Conservation (phyloP, 1,284 basidiomycete species). For the Omphalotus olearius region DNA sequence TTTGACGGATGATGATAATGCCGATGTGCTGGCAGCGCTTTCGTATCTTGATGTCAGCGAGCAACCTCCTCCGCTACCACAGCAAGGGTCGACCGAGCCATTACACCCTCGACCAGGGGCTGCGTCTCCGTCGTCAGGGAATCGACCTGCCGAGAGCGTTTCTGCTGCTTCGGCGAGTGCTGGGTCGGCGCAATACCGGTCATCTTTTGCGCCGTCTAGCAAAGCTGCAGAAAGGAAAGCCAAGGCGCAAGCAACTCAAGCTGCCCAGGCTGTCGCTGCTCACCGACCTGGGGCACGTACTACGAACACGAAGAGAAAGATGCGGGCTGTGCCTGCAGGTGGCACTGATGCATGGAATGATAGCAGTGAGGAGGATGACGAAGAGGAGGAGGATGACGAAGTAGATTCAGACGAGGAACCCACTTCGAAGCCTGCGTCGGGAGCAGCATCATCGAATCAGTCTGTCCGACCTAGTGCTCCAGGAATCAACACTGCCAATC, state of each 20-base stretch:
- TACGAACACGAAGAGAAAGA: constrained; percentile 53
- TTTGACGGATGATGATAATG: constrained; percentile 42
- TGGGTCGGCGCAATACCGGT: constrained; percentile 44
- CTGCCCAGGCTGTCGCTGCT: constrained; percentile 69
- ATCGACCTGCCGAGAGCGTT: constrained; percentile 18
- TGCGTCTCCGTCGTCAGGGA: constrained; percentile 16
- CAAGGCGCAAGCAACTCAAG: constrained; percentile 77
- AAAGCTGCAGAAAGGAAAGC: constrained; percentile 80
- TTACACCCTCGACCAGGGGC: constrained; percentile 2
- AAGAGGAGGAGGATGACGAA: constrained; percentile 73
- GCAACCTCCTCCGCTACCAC: constrained; percentile 22
- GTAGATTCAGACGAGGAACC: constrained; percentile 58
- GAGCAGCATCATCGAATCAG: constrained; percentile 23
- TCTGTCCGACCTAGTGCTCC: constrained; percentile 23
- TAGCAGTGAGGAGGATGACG: constrained; percentile 77
- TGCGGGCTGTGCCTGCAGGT: constrained; percentile 27
- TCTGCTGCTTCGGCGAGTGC: constrained; percentile 13
- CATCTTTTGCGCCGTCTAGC: constrained; percentile 82
- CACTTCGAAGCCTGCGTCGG: constrained; percentile 25
- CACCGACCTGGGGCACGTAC: constrained; percentile 59
- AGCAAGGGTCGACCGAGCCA: constrained; percentile 1
- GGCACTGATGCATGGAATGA: constrained; percentile 62
- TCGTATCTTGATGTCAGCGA: constrained; percentile 64
- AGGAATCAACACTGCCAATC: constrained; percentile 14
- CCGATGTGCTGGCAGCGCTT: constrained; percentile 73